Conservation (phyloP, 805 yeast genomes). For the Teunomyces gatunensis region DNA sequence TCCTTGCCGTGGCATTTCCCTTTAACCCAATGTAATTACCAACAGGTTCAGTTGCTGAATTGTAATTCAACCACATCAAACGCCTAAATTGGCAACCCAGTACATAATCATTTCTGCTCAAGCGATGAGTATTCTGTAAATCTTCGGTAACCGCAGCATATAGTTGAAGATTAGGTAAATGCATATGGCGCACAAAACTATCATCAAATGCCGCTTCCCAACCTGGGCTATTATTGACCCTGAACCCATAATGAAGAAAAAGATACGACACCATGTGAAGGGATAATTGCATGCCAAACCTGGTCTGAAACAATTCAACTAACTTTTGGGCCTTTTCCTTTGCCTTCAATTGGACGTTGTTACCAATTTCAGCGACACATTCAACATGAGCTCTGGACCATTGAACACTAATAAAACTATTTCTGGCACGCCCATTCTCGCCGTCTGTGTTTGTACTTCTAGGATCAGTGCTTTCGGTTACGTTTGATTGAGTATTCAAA, state of each 20-base stretch:
- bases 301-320: slow-evolving; percentile 9
- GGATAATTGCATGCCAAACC: slow-evolving; percentile 10
- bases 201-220: slow-evolving; percentile 13
- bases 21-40: not conserved
- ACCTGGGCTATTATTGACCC: slow-evolving; percentile 6
- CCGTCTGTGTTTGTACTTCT: not conserved
- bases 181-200: slow-evolving; percentile 11
- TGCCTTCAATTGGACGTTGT: not conserved
- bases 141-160: slow-evolving; percentile 1
- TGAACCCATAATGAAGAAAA: slow-evolving; percentile 18
- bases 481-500: too few species aligned
- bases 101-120: slow-evolving; percentile 1
- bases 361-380: slow-evolving; percentile 9
- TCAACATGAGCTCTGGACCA: slow-evolving; percentile 19
- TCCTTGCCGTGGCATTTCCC: not conserved
- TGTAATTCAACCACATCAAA: not conserved
- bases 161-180: not conserved
- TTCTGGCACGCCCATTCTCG: not conserved
- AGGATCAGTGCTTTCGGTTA: too few species aligned
- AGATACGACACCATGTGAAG: slow-evolving; percentile 12
- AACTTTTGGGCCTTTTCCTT: slow-evolving; percentile 11
- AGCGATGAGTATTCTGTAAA: not conserved
- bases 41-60: not conserved
- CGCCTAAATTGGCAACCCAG: slow-evolving; percentile 3
- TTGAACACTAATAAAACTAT: slow-evolving; percentile 10